Base-by-base conservation (phyloP, 2,329 filamentous ascomycete species). In the Cercospora sp. region DNA sequence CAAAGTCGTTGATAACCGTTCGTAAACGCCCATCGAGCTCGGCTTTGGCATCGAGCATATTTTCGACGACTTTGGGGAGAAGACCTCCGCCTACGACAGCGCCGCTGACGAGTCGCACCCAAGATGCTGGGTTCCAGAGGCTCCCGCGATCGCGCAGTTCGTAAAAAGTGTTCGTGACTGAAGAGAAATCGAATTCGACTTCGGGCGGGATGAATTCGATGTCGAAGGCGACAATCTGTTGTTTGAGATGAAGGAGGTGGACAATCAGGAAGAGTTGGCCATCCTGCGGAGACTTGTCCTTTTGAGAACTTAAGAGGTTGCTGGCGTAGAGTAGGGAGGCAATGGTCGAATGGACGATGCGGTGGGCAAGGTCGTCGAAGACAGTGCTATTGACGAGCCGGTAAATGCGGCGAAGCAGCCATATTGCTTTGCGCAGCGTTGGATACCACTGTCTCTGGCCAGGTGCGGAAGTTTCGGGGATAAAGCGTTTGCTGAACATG, bases 211-310 rank as follows among this genome's bases (percentile, higher is more conserved):
- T 86, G 74, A 86, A 90, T 77, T 90, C 94, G 72, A 99, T 97
- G 81, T 99, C 95, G 70, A 99, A 93, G 9, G 94, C 94, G 28
- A 99, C 89, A 62, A 99, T 91, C 78, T 97, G 92, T 77, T 97
- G 96, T 80, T 98, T 98, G 62, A 99, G 87, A 61, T 97, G 90
- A 61, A 99, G 90, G 1, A 99, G 86, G 78, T 99, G 97, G 74
- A 94, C 95, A 74, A 99, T 90, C 76, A 97, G 89, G 80, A 99
- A 99, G 4, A 99, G 86, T 73, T 97, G 91, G 0, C 91, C 87
- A 77, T 98, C 93, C 6, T 90, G 85, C 1, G 87, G 85, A 77
- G 82, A 82, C n/a, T 86, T 84, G 24, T 32, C 34, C 21, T 55
- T 34, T 66, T 87, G 88, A 40, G 86, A 86, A 66, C 88, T 86